Evolutionary conservation across 73 alveolate species (phyloP), one percentile per base, ranked within the genome.

Genomic region (Loxodes magnus): DNA sequence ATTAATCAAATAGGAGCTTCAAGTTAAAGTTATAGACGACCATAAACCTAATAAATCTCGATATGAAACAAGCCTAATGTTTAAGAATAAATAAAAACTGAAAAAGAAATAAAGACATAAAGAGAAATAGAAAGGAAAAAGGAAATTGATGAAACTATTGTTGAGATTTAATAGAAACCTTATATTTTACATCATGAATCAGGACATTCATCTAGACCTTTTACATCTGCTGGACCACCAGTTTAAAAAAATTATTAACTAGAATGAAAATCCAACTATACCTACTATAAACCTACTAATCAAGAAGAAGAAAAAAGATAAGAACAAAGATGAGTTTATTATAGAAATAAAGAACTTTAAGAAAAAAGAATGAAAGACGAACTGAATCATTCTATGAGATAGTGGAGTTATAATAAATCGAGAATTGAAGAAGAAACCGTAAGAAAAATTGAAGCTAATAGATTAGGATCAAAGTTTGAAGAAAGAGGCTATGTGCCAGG

Each of bases 281-380:
- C 27, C 46, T 25, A 0, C 59, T 46, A 46, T 22, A 46, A 12
- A 41, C 59, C 59, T 20, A n/a, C 27, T 10, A 41, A 24, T n/a
- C 43, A 46, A 46, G 59, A 25, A 9, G 39, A 7, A 0, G 59
- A 46, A 46, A 16, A 46, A 24, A 1, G 7, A 1, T 14, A 12
- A 9, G 59, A 46, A 46, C 9, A 17, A 46, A 16, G 59, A 2
- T 46, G 22, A n/a, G 17, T 25, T n/a, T 5, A 22, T 9, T 12
- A 10, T 23, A 12, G 59, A 21, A 21, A 21, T 15, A 46, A 46
- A 46, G 59, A 46, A 12, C 15, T 46, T 10, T 37, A 37, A 10
- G 59, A 46, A 46, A 46, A 46, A 24, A 12, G 59, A 9, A 37
- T 46, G 0, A 16, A 41, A 46, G 59, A 46, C 26, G 59, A 46